Evolutionary conservation across 208 protist species (phyloP).

Genomic region (Leishmania braziliensis): DNA sequence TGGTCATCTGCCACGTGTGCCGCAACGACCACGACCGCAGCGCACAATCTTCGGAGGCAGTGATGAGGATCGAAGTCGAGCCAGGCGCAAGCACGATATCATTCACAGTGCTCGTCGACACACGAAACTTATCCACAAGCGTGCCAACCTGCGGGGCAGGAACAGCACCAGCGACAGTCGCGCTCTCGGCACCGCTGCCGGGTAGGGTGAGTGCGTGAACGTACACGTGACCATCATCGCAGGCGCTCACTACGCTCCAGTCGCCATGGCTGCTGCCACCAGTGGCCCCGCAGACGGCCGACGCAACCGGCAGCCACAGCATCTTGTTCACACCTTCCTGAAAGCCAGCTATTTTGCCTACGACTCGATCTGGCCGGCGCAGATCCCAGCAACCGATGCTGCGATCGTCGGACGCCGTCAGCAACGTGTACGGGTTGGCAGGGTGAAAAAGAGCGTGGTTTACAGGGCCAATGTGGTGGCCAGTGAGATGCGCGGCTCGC

Average conservation of each 20-base stretch:
- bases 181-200: constrained; percentile 3
- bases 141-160: constrained; percentile 28
- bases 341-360: constrained; percentile 64
- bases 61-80: constrained; percentile 47
- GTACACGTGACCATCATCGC: constrained; percentile 86
- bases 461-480: constrained; percentile 66
- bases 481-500: constrained; percentile 25
- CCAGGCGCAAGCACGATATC: constrained; percentile 62
- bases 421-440: constrained; percentile 35
- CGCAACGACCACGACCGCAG: constrained; percentile 77
- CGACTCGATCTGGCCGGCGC: constrained; percentile 37
- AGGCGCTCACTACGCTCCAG: constrained; percentile 63
- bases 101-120: constrained; percentile 76
- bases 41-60: constrained; percentile 78
- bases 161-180: neutral
- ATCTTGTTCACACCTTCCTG: constrained; percentile 84
- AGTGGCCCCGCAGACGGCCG: constrained; percentile 7
- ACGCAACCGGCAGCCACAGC: constrained; percentile 44
- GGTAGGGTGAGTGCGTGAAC: constrained; percentile 49
- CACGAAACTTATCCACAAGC: constrained; percentile 74
- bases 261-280: constrained; percentile 5
- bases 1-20: constrained; percentile 22
- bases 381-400: constrained; percentile 79
- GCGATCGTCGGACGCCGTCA: constrained; percentile 81
- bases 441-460: constrained; percentile 78